Evolutionary conservation across 345 rosid genomes (phyloP).

Genomic region (Gossypium ekmanianum): DNA sequence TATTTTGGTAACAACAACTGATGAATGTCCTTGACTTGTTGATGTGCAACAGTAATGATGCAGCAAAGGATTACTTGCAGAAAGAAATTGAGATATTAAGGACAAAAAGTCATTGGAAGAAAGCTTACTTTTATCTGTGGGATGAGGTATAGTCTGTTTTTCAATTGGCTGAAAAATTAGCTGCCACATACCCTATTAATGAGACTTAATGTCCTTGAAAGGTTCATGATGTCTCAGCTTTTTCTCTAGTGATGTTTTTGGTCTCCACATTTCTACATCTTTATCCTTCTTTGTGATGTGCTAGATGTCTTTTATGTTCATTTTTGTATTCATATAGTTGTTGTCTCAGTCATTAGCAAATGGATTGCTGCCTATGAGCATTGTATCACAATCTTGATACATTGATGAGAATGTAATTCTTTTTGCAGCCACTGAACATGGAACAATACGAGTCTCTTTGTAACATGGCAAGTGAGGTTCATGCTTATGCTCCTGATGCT

Average conservation of each 20-base stretch:
- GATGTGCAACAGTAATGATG: slow-evolving; percentile 55
- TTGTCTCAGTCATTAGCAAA: slow-evolving; percentile 4
- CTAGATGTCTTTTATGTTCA: neutral
- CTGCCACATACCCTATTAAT: slow-evolving; percentile 7
- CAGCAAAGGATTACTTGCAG: slow-evolving; percentile 67
- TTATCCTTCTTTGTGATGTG: neutral
- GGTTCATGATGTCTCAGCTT: neutral
- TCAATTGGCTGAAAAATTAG: slow-evolving; percentile 3
- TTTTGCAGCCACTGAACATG: slow-evolving; percentile 79
- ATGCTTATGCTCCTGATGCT: slow-evolving; percentile 89
- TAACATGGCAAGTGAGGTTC: slow-evolving; percentile 80
- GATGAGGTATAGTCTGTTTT: slow-evolving; percentile 63
- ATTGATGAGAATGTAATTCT: slow-evolving; percentile 19
- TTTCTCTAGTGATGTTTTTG: neutral
- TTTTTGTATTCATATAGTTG: neutral
- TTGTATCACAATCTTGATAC: neutral
- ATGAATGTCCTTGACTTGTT: slow-evolving; percentile 29
- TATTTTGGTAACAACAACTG: slow-evolving; percentile 30
- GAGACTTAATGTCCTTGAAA: slow-evolving; percentile 5
- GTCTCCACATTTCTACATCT: slow-evolving; percentile 1
- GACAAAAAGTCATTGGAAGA: slow-evolving; percentile 89
- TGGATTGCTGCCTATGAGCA: neutral
- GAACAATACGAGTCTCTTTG: slow-evolving; percentile 79
- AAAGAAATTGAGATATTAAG: slow-evolving; percentile 85
- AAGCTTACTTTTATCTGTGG: slow-evolving; percentile 95